Base-by-base conservation (phyloP, 768 basidiomycete genomes). In the Amyloporia xantha region DNA sequence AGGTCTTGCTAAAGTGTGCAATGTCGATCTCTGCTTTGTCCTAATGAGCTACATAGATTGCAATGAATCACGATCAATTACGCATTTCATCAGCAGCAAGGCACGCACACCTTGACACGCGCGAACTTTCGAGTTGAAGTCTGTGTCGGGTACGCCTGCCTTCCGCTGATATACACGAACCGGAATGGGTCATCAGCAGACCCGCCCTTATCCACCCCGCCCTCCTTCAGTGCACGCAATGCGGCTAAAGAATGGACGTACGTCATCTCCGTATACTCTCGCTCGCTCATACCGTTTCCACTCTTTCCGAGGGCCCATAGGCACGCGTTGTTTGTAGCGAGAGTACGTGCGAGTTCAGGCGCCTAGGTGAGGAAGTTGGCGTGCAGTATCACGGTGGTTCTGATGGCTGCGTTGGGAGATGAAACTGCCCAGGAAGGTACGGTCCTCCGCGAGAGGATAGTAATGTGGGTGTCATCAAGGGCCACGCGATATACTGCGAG, bases 81-180 rank as follows among this genome's bases (percentile, higher is more conserved):
- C 33, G 33, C 33, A 35, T n/a, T 10, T n/a, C 17, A 13, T 27
- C 5, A 35, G n/a, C 33, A 35, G 9, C 9, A n/a, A n/a, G 33
- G n/a, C n/a, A 35, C 17, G 44, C 64, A 15, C 21, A 71, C 71
- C 65, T 71, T 71, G 46, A 70, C 63, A 3, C 60, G 51, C 2
- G 61, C 62, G 56, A 68, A 71, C 54, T 66, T 58, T 37, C 57
- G 51, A 12, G 50, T 17, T 20, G 61, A 59, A 48, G 61, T 61
- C 42, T 62, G 63, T 24, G 57, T 58, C 28, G 67, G 68, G 10
- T 35, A 9, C 33, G 33, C n/a, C 69, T 67, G 15, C 55, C 54
- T 48, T 69, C 66, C 7, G 70, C 68, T 69, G 47, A 71, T 42
- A 27, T 26, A 71, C 36, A 71, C 60, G 50, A 72, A 71, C 17